Base-by-base conservation (phyloP, 2,329 filamentous ascomycete genomes). In the Arachnomyces sp. region DNA sequence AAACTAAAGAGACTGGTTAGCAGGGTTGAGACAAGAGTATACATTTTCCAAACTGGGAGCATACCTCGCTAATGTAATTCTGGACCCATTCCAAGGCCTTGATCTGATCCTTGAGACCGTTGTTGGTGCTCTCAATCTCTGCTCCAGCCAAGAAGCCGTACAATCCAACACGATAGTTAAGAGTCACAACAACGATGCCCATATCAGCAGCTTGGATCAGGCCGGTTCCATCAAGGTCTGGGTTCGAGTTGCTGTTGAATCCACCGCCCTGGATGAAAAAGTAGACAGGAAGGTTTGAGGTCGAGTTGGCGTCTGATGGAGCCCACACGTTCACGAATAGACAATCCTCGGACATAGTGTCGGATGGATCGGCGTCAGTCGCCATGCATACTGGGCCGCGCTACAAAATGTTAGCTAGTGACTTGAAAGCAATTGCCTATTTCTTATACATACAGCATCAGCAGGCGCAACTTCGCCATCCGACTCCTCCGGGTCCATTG, bases 131-230 rank as follows among this genome's bases (percentile, higher is more conserved):
- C 25, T 62, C 48, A 1, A 80, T 60, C 49, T 81, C 72, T 12
- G 72, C 63, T 40, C 77, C 68, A 2, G 76, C 74, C 9, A 89
- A 67, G 54, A 88, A 89, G 0, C 84, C 84, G 49, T 79, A 87
- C 0, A 76, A 72, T 0, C 83, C 83, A 8, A 89, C 81, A 4
- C 84, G 78, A 55, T 89, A 88, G 60, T 87, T 88, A 61, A 85
- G 73, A 7, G 71, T 80, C 2, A 89, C 81, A 0, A 86, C 76
- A 0, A 89, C 63, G 17, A 87, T 79, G 34, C 74, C 68, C 42
- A 73, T 63, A 29, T 70, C 67, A 13, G 75, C 74, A 0, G 77
- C 79, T 20, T 68, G 56, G 18, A 81, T 67, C n/a, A 88, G 59
- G 0, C 73, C 76, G 1, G 70, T 72, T 0, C 75, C 80, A 47